These are phyloP conservation scores for Microdochium trichocladiopsis DNA, from an alignment of 2,329 filamentous ascomycete genomes.

Conservation along the genomic window DNA sequence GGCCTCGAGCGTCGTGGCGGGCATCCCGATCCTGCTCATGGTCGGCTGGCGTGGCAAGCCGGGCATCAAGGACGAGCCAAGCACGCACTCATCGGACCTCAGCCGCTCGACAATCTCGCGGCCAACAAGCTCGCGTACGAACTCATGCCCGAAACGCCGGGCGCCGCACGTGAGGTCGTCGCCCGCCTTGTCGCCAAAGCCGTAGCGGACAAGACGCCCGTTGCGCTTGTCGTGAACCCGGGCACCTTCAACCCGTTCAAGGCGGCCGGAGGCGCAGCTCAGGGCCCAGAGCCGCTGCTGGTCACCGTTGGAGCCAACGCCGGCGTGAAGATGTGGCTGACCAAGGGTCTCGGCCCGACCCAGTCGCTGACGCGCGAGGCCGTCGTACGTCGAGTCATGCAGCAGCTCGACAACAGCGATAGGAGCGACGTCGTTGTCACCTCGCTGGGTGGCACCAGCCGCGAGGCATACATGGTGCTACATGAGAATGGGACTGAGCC, in stretches of 20 bases:
- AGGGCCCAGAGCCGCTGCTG: neutral
- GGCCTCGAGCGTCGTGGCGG: constrained; percentile 1
- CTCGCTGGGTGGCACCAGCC: constrained; percentile 2
- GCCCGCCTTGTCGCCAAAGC: neutral
- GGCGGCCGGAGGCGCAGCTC: neutral
- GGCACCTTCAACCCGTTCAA: neutral
- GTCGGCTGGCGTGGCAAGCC: constrained; percentile 3
- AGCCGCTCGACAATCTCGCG: neutral
- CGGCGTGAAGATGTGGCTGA: neutral
- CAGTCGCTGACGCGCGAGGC: constrained; percentile 1
- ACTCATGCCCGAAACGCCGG: constrained; percentile 1
- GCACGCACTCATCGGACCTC: constrained; percentile 1
- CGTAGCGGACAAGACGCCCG: neutral
- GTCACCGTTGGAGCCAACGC: neutral
- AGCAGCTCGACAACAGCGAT: neutral
- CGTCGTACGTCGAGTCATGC: neutral
- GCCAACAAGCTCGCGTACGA: constrained; percentile 2
- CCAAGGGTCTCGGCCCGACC: neutral
- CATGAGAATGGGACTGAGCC: constrained; percentile 1
- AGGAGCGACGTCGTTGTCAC: neutral
- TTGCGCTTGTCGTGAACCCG: neutral
- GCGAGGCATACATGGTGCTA: constrained; percentile 2
- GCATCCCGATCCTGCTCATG: constrained; percentile 2
- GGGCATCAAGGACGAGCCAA: constrained; percentile 3
- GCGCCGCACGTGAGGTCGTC: neutral